Evolutionary conservation across 1,284 basidiomycete genomes (phyloP).

Genomic region (Apiotrichum veenhuisii): DNA sequence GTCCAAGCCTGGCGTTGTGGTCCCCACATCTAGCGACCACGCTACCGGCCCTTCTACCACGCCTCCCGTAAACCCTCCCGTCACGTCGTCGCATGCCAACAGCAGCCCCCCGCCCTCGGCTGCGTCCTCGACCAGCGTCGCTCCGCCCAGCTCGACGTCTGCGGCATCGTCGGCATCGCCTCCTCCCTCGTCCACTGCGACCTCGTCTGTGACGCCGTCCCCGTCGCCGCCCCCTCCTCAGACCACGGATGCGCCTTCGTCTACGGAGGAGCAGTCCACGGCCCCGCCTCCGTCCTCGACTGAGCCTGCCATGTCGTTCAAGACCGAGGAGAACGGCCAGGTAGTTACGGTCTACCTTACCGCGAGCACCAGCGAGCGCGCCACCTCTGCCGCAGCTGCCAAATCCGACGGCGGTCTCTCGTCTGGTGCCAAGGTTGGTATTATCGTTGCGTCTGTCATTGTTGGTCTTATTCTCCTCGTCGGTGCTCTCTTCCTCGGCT

Average conservation of each 20-base stretch:
- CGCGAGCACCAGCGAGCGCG: too few relatives aligned
- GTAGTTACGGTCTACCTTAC: background rate
- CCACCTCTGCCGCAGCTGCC: background rate
- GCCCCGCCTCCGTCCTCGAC: background rate
- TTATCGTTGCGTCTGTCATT: conserved; percentile 45
- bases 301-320: background rate
- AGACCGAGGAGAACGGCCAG: background rate
- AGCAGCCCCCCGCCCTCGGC: background rate
- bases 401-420: conserved; percentile 20
- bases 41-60: background rate
- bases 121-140: background rate
- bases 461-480: conserved; percentile 36
- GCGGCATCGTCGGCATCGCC: background rate
- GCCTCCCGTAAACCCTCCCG: background rate
- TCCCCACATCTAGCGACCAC: too few relatives aligned
- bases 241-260: background rate
- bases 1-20: too few relatives aligned
- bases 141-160: background rate
- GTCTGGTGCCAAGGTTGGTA: conserved; percentile 31
- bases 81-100: background rate
- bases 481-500: conserved; percentile 34
- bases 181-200: background rate
- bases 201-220: background rate
- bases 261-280: background rate
- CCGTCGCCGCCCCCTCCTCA: background rate